Conservation (phyloP, 352 stramenopile species). For the Phytophthora idaei region DNA sequence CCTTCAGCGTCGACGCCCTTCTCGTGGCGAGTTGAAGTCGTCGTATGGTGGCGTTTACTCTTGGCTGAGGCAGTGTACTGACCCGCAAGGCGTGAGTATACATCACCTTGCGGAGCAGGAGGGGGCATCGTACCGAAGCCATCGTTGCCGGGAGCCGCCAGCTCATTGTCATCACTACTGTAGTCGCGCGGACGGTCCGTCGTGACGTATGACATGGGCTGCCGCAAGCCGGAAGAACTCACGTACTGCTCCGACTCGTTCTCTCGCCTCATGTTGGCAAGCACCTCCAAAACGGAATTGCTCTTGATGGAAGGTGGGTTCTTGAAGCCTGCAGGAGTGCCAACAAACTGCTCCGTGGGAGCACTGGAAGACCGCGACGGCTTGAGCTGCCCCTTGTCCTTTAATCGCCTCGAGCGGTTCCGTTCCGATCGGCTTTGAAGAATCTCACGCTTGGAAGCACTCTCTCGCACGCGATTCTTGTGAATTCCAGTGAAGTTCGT, state of each 20-base stretch:
- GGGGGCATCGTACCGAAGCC: conserved; percentile 42
- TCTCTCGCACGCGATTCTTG: conserved; percentile 85
- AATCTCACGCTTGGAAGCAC: conserved; percentile 80
- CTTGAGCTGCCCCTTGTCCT: conserved; percentile 66
- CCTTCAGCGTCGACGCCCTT: conserved; percentile 44
- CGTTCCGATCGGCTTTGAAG: conserved; percentile 76
- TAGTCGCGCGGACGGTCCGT: conserved; percentile 43
- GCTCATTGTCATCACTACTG: conserved; percentile 41
- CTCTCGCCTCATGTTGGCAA: conserved; percentile 84
- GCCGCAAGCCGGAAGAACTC: conserved; percentile 48
- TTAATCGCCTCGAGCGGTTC: conserved; percentile 71
- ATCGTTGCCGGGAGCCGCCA: conserved; percentile 14
- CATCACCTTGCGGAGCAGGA: conserved; percentile 64
- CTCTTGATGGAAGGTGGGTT: conserved; percentile 60
- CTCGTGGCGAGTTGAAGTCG: conserved; percentile 32
- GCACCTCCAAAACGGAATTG: conserved; percentile 78
- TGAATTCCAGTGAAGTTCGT: conserved; percentile 91
- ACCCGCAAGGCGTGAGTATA: conserved; percentile 81
- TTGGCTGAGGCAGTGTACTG: conserved; percentile 87
- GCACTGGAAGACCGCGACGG: conserved; percentile 49
- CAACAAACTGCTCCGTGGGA: conserved; percentile 58
- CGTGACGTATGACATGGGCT: conserved; percentile 49
- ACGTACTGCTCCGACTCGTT: conserved; percentile 70
- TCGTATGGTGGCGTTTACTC: conserved; percentile 71
- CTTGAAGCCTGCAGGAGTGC: conserved; percentile 51